phyloP scores from a whole-genome alignment of 495 filamentous ascomycete species.

The Talaromyces proteolyticus region DNA sequence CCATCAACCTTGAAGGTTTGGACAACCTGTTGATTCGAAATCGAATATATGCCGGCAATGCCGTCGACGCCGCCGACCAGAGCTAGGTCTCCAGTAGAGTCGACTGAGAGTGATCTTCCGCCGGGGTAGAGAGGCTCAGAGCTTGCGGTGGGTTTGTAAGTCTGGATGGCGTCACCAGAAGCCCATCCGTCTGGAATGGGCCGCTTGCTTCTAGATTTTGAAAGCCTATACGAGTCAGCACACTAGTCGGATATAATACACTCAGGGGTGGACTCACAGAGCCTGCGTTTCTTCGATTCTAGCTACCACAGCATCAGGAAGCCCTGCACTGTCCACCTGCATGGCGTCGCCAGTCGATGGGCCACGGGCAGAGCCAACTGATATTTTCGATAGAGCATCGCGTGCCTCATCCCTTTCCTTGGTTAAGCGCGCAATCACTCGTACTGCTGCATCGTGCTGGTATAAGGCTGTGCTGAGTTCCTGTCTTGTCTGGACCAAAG shows the following conservation, averaged over 20 bases:
- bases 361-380: slow-evolving; percentile 53
- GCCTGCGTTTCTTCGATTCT: slow-evolving; percentile 75
- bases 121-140: slow-evolving; percentile 62
- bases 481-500: slow-evolving; percentile 82
- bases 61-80: slow-evolving; percentile 77
- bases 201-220: slow-evolving; percentile 80
- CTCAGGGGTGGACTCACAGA: slow-evolving; percentile 46
- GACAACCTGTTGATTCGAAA: slow-evolving; percentile 62
- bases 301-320: slow-evolving; percentile 66
- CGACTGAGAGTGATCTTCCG: slow-evolving; percentile 58
- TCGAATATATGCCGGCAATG: slow-evolving; percentile 70
- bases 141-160: slow-evolving; percentile 54
- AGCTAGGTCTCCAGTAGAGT: slow-evolving; percentile 60
- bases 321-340: slow-evolving; percentile 72
- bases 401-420: slow-evolving; percentile 88
- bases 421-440: slow-evolving; percentile 86
- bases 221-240: slow-evolving; percentile 55
- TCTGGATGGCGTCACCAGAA: slow-evolving; percentile 62
- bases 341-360: slow-evolving; percentile 70
- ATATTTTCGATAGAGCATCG: slow-evolving; percentile 83
- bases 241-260: neutral
- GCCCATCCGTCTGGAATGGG: slow-evolving; percentile 80
- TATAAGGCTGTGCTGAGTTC: slow-evolving; percentile 92
- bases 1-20: slow-evolving; percentile 60
- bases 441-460: slow-evolving; percentile 89